These are phyloP conservation scores for Pyrenula aspistea DNA, from an alignment of 495 filamentous ascomycete species.

Conservation along the genomic window DNA sequence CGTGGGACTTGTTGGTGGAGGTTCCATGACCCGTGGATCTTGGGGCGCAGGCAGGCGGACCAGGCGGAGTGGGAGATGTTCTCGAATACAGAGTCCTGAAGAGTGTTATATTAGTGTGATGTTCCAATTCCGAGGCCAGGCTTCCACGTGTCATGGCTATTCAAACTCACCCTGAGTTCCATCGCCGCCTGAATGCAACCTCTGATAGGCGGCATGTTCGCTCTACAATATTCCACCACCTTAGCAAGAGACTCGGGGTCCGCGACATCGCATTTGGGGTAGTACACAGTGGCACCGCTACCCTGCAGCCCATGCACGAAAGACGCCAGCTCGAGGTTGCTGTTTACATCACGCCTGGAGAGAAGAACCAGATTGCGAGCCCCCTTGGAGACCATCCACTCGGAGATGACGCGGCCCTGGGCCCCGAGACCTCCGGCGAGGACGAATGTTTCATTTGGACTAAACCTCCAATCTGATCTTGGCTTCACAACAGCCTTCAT, in stretches of 20 bases:
- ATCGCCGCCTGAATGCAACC: slow-evolving; percentile 27
- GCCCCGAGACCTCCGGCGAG: slow-evolving; percentile 30
- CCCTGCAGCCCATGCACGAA: slow-evolving; percentile 5
- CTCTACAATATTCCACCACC: slow-evolving; percentile 1
- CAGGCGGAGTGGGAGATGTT: slow-evolving; percentile 16
- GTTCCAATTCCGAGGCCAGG: not conserved
- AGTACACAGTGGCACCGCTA: slow-evolving; percentile 9
- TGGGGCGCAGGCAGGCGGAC: slow-evolving; percentile 17
- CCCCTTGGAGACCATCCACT: slow-evolving; percentile 25
- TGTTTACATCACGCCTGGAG: slow-evolving; percentile 8
- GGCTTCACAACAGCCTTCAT: not conserved
- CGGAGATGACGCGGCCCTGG: slow-evolving; percentile 22
- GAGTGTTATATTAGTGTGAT: too few species aligned
- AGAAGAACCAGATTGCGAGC: slow-evolving; percentile 19
- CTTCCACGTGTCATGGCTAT: not conserved
- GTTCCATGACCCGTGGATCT: slow-evolving; percentile 24
- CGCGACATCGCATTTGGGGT: slow-evolving; percentile 27
- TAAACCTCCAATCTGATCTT: not conserved
- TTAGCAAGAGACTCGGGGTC: slow-evolving; percentile 11
- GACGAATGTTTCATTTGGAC: slow-evolving; percentile 11
- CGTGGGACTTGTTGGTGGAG: slow-evolving; percentile 17
- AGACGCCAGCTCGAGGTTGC: not conserved
- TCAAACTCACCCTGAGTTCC: slow-evolving; percentile 18
- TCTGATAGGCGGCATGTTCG: slow-evolving; percentile 17
- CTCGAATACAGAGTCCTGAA: slow-evolving; percentile 16